Percentiles rank a stretch among this genome's conserved stretches.
Conservation (phyloP, 2,329 filamentous ascomycete genomes). For the Daldinia sp. region DNA sequence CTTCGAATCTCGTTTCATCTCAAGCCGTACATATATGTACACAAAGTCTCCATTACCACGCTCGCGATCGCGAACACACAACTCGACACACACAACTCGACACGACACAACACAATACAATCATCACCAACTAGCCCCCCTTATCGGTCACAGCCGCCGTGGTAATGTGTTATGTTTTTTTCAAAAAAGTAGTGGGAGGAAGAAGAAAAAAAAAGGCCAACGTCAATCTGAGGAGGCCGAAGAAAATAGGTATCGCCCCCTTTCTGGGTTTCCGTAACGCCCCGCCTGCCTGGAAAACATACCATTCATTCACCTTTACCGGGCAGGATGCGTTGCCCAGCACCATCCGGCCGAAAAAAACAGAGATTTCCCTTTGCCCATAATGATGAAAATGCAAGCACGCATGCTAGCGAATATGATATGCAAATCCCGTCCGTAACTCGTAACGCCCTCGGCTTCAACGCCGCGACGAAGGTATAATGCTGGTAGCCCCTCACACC, state of each 20-base stretch:
- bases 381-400: constrained; percentile 38
- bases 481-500: constrained; percentile 18
- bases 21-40: constrained; percentile 33
- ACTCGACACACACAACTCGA: too few species aligned
- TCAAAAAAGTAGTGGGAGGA: not conserved
- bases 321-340: constrained; percentile 35
- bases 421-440: constrained; percentile 49
- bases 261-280: constrained; percentile 32
- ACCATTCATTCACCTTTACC: constrained; percentile 38
- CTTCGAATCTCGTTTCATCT: constrained; percentile 32
- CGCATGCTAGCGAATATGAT: constrained; percentile 38
- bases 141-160: constrained; percentile 15
- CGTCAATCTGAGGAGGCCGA: constrained; percentile 37
- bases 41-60: constrained; percentile 29
- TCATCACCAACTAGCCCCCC: constrained; percentile 21
- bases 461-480: constrained; percentile 44
- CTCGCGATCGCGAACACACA: constrained; percentile 9
- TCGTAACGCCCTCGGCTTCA: constrained; percentile 49
- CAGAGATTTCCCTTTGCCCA: constrained; percentile 16
- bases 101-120: constrained; percentile 12
- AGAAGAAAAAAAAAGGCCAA: constrained; percentile 19
- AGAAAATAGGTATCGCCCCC: constrained; percentile 19
- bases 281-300: constrained; percentile 34
- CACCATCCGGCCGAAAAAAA: constrained; percentile 29
- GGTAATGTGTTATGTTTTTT: constrained; percentile 14